A percentile compares a stretch with the other conserved stretches of the same genome.
phyloP scores from a whole-genome alignment of 1,139 yeast genomes.

The Zygoascus meyerae region DNA sequence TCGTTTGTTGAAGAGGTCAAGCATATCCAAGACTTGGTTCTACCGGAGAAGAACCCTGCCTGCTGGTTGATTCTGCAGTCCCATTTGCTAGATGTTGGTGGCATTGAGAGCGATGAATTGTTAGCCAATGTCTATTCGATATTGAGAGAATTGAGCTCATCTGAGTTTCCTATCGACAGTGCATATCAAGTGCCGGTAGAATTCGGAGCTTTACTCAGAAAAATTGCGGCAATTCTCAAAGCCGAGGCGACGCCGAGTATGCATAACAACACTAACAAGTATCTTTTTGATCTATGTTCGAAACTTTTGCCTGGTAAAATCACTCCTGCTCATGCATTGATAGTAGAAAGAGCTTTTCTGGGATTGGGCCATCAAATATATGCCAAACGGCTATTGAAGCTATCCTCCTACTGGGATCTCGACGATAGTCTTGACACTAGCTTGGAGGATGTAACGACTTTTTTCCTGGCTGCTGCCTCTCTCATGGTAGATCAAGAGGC shows the following conservation, averaged over 20 bases:
- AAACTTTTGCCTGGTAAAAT: slow-evolving; percentile 1
- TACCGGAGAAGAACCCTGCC: neutral
- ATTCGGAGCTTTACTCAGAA: slow-evolving; percentile 5
- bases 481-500: slow-evolving; percentile 4
- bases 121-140: neutral
- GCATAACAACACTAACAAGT: too few relatives aligned
- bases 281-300: slow-evolving; percentile 1
- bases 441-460: slow-evolving; percentile 2
- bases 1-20: neutral
- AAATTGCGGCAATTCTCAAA: neutral
- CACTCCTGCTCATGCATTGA: slow-evolving; percentile 7
- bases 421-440: slow-evolving; percentile 3
- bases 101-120: slow-evolving; percentile 1
- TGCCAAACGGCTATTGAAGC: neutral
- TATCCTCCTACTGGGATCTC: neutral
- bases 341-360: neutral
- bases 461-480: slow-evolving; percentile 3
- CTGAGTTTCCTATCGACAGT: neutral
- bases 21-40: neutral
- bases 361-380: slow-evolving; percentile 1
- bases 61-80: slow-evolving; percentile 7
- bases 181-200: slow-evolving; percentile 5
- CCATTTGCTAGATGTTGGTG: slow-evolving; percentile 2
- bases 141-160: neutral
- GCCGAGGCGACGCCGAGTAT: too few relatives aligned